Evolutionary conservation across 2,329 filamentous ascomycete genomes (phyloP).

Genomic region (Triangularia verruculosa): DNA sequence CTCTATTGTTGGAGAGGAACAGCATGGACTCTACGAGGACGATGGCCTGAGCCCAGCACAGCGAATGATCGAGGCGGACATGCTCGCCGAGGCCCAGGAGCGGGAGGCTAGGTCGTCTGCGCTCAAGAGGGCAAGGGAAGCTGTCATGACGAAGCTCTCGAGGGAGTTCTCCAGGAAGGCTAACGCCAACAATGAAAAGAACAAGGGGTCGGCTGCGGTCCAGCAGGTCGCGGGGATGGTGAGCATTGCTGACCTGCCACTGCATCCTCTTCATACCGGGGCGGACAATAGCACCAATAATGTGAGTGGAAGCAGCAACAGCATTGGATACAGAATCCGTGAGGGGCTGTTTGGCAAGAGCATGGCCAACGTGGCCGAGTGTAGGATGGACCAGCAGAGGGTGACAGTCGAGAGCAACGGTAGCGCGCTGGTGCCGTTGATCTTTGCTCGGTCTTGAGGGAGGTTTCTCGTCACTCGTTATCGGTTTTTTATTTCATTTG

Average conservation of each 20-base stretch:
- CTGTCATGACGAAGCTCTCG: constrained; percentile 57
- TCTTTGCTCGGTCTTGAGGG: constrained; percentile 50
- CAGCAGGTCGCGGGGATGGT: not conserved
- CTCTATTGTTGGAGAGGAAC: constrained; percentile 22
- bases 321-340: constrained; percentile 37
- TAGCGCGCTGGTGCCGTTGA: constrained; percentile 56
- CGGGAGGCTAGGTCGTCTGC: constrained; percentile 52
- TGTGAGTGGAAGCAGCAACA: not conserved
- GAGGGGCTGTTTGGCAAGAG: constrained; percentile 44
- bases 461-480: not conserved
- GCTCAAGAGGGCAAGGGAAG: constrained; percentile 57
- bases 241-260: not conserved
- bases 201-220: constrained; percentile 1
- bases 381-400: not conserved
- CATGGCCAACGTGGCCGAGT: constrained; percentile 26
- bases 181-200: not conserved
- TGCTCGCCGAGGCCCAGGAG: constrained; percentile 56
- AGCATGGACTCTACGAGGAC: not conserved
- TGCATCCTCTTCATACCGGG: not conserved
- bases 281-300: not conserved
- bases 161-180: constrained; percentile 43
- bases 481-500: not conserved
- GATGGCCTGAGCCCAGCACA: constrained; percentile 56
- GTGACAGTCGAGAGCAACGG: not conserved
- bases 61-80: constrained; percentile 56